phyloP scores from a whole-genome alignment of 768 basidiomycete genomes.

The Boletus bicolor region DNA sequence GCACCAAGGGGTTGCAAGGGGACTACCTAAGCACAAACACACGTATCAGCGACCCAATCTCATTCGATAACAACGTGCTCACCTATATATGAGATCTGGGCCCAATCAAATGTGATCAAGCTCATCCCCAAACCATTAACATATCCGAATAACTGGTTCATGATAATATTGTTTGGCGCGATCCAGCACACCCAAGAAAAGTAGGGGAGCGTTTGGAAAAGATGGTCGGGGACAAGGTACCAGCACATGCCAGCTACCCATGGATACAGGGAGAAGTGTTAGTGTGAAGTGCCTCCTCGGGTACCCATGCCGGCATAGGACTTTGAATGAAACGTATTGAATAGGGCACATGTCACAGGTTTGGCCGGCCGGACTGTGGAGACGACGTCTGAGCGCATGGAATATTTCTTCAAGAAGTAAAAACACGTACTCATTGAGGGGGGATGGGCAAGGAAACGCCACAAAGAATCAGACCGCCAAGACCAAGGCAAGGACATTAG shows the following conservation, averaged over 20 bases:
- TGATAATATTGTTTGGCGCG: slow-evolving; percentile 58
- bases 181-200: slow-evolving; percentile 69
- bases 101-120: slow-evolving; percentile 79
- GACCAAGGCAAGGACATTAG: no score
- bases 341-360: slow-evolving; percentile 65
- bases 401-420: background rate
- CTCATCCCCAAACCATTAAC: slow-evolving; percentile 58
- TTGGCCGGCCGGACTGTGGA: slow-evolving; percentile 72
- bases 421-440: slow-evolving; percentile 55
- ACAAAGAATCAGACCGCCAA: slow-evolving; percentile 11
- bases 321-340: slow-evolving; percentile 70
- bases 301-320: slow-evolving; percentile 41
- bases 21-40: slow-evolving; percentile 29
- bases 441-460: slow-evolving; percentile 62
- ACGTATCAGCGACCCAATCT: background rate
- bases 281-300: slow-evolving; percentile 48
- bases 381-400: slow-evolving; percentile 25
- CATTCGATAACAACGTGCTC: background rate
- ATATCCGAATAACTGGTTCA: slow-evolving; percentile 78
- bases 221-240: slow-evolving; percentile 71
- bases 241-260: slow-evolving; percentile 34
- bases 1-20: slow-evolving; percentile 82
- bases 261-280: slow-evolving; percentile 47
- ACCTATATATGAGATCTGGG: slow-evolving; percentile 48
- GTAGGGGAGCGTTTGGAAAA: slow-evolving; percentile 63